phyloP scores from a whole-genome alignment of 1,139 yeast species.

The Saccharomyces hybrid region DNA sequence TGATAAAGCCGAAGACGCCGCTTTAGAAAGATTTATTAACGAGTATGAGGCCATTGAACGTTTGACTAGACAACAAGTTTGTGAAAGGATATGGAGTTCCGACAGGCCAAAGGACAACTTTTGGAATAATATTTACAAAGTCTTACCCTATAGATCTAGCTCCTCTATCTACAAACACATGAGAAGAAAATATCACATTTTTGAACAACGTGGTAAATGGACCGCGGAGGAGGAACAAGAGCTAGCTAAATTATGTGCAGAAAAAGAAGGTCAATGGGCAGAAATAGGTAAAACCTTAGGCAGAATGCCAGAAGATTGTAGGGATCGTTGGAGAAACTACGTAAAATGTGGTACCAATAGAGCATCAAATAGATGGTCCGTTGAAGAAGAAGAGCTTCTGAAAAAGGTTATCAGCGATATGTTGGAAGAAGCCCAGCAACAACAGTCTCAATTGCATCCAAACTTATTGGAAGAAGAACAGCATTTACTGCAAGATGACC shows the following conservation, averaged over 20 bases:
- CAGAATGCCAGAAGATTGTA: slow-evolving; percentile 95
- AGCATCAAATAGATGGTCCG: slow-evolving; percentile 70
- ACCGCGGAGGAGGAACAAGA: slow-evolving; percentile 66
- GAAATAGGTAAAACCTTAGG: slow-evolving; percentile 68
- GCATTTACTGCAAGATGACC: slow-evolving; percentile 1
- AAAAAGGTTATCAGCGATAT: slow-evolving; percentile 47
- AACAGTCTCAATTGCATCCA: neutral
- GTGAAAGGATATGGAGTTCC: slow-evolving; percentile 81
- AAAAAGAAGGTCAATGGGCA: slow-evolving; percentile 83
- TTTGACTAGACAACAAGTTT: slow-evolving; percentile 59
- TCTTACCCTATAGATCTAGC: slow-evolving; percentile 73
- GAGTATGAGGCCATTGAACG: slow-evolving; percentile 60
- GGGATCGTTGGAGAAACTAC: slow-evolving; percentile 94
- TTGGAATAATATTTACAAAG: slow-evolving; percentile 76
- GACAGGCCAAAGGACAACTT: slow-evolving; percentile 80
- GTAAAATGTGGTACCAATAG: slow-evolving; percentile 80
- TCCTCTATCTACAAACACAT: slow-evolving; percentile 91
- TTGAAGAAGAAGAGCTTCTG: slow-evolving; percentile 60
- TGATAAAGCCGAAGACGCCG: slow-evolving; percentile 51
- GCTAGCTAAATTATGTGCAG: slow-evolving; percentile 53
- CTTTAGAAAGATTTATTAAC: slow-evolving; percentile 63
- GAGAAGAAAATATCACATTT: slow-evolving; percentile 79
- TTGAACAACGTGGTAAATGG: slow-evolving; percentile 87
- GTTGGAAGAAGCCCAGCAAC: slow-evolving; percentile 23
- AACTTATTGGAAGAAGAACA: neutral